These are phyloP conservation scores for Chalciporus pseudorubinellus DNA, from an alignment of 768 basidiomycete species.

Conservation along the genomic window DNA sequence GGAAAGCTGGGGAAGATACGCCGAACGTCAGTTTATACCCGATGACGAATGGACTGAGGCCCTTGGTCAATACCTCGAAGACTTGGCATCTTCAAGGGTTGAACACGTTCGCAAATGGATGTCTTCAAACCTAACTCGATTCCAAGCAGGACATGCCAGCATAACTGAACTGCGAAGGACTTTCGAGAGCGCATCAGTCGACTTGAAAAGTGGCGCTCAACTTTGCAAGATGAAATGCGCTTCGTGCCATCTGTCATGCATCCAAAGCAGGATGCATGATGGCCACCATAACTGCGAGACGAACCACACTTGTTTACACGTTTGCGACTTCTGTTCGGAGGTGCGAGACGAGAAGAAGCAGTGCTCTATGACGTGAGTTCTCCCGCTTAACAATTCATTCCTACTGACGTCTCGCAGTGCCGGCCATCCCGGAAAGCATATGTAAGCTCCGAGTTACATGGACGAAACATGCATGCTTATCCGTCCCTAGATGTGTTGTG, in stretches of 20 bases:
- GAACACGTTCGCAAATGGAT: constrained; percentile 52
- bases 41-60: constrained; percentile 47
- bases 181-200: constrained; percentile 42
- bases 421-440: constrained; percentile 54
- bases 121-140: constrained; percentile 45
- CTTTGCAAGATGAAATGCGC: constrained; percentile 50
- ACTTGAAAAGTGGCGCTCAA: constrained; percentile 46
- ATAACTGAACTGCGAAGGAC: constrained; percentile 44
- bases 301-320: constrained; percentile 41
- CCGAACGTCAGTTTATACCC: constrained; percentile 30
- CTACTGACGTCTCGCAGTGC: constrained; percentile 36
- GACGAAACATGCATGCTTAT: not conserved
- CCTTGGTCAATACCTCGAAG: constrained; percentile 40
- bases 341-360: constrained; percentile 17
- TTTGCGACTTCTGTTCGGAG: constrained; percentile 45
- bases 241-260: constrained; percentile 49
- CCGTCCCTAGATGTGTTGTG: constrained; percentile 46
- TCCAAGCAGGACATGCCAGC: constrained; percentile 44
- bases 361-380: constrained; percentile 48
- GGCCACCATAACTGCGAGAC: constrained; percentile 50
- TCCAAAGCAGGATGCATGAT: constrained; percentile 46
- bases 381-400: not conserved
- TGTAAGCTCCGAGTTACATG: constrained; percentile 37
- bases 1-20: constrained; percentile 31
- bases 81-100: constrained; percentile 42